A percentile compares a stretch with the other conserved stretches of the same genome.
Conservation (phyloP, 768 basidiomycete species). For the Rhizopogon sp. region DNA sequence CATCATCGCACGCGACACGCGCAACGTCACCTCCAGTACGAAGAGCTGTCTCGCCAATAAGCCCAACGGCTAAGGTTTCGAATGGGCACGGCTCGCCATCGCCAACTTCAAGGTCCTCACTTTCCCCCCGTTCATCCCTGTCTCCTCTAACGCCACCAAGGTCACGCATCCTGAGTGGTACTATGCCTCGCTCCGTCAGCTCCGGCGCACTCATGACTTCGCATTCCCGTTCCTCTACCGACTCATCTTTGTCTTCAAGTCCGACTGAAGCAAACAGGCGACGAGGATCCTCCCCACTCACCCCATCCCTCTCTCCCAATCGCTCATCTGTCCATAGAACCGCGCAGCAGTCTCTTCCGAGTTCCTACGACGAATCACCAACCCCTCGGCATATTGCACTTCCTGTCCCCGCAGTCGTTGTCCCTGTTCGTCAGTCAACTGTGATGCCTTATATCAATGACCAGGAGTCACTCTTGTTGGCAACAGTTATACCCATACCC, state of each 20-base stretch:
- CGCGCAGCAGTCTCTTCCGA: conserved; percentile 32
- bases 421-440: conserved; percentile 38
- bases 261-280: conserved; percentile 28
- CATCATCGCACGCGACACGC: conserved; percentile 51
- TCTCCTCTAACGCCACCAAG: conserved; percentile 41
- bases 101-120: conserved; percentile 36
- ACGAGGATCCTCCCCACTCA: conserved; percentile 49
- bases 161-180: conserved; percentile 34
- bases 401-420: conserved; percentile 25
- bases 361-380: conserved; percentile 23
- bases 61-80: conserved; percentile 40
- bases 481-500: conserved; percentile 71
- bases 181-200: conserved; percentile 42
- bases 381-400: conserved; percentile 11
- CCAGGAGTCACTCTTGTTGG: conserved; percentile 65
- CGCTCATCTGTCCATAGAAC: conserved; percentile 34
- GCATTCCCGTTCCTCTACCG: conserved; percentile 43
- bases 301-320: conserved; percentile 22
- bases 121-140: conserved; percentile 43
- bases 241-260: conserved; percentile 24
- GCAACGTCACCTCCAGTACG: conserved; percentile 37
- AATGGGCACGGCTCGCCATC: conserved; percentile 32
- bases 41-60: conserved; percentile 34
- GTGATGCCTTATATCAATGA: conserved; percentile 35
- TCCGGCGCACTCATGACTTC: conserved; percentile 22